Percentiles rank a stretch among this genome's conserved stretches.
These are phyloP conservation scores for Metschnikowia bowlesiae DNA, from an alignment of 805 yeast genomes.

Conservation along the genomic window DNA sequence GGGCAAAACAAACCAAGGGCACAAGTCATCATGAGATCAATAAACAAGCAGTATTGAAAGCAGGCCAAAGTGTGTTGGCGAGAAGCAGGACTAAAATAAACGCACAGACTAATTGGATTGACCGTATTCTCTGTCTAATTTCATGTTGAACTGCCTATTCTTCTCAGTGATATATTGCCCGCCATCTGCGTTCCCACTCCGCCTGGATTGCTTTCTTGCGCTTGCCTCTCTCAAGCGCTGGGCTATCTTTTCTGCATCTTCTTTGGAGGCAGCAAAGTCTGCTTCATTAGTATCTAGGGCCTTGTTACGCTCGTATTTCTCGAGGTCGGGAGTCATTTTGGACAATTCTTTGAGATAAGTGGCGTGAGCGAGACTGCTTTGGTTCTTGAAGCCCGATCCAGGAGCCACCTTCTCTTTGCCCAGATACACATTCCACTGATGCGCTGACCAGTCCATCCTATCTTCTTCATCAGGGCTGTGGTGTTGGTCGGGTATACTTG, in stretches of 20 bases:
- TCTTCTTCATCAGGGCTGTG: constrained; percentile 2
- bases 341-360: constrained; percentile 54
- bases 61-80: too few relatives aligned
- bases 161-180: constrained; percentile 60
- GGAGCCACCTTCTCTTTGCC: constrained; percentile 16
- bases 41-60: too few relatives aligned
- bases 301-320: constrained; percentile 31
- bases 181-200: constrained; percentile 35
- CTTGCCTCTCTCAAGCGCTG: constrained; percentile 30
- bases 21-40: too few relatives aligned
- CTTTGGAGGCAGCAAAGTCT: constrained; percentile 3
- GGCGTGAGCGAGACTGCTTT: constrained; percentile 52
- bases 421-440: constrained; percentile 52
- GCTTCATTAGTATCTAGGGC: neutral
- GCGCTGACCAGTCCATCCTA: constrained; percentile 40
- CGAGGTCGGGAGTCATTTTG: constrained; percentile 32
- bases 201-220: constrained; percentile 28
- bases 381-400: constrained; percentile 45
- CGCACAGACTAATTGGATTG: neutral
- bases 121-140: constrained; percentile 34
- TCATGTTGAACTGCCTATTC: constrained; percentile 69
- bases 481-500: neutral
- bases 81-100: too few relatives aligned
- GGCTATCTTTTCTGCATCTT: constrained; percentile 26
- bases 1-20: neutral